Evolutionary conservation across 345 rosid genomes (phyloP), one percentile per base, ranked within the genome.

Genomic region (Eucalyptus regnans): DNA sequence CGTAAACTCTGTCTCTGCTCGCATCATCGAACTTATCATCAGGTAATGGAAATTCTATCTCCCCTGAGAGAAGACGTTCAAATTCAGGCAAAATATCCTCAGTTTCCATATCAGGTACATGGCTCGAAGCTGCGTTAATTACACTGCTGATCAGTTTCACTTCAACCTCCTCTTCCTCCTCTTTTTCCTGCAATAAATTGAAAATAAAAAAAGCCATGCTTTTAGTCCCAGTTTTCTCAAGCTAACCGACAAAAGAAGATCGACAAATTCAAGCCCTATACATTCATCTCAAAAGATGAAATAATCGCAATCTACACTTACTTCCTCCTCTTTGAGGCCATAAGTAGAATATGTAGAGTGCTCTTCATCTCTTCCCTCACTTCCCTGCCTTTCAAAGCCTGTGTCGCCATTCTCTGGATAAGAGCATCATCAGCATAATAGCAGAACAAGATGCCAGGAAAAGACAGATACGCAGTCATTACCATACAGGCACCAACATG

Each of bases 91-190:
- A 90, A 60, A 92, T 90, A 89, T 95, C 97, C 41, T 94, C 96
- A 89, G 93, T 98, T 29, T 93, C 97, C 49, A 91, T 86, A 62
- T 91, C 94, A 27, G 94, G 88, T 51, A 86, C 90, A 88, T 90
- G 94, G 88, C 92, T 94, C 71, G 87, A 92, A 89, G 87, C 90
- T 54, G 90, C 94, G 86, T 95, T 88, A 86, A 95, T 94, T 91
- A 96, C 91, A 87, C 99, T 94, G 89, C 95, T 98, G 91, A 98
- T 98, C 90, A 98, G 89, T 92, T 98, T 98, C 90, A 98, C 99
- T 92, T 98, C 97, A 90, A 95, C 99, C 86, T 97, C 96, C 87
- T 95, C 97, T 90, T 95, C 96, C 86, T 97, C 96, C 88, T 94
- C 96, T 89, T 94, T 88, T 95, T 95, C 89, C 90, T 91, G 87